These are phyloP conservation scores for Lactuca saligna DNA, from an alignment of 129 eudicot genomes.

Conservation along the genomic window DNA sequence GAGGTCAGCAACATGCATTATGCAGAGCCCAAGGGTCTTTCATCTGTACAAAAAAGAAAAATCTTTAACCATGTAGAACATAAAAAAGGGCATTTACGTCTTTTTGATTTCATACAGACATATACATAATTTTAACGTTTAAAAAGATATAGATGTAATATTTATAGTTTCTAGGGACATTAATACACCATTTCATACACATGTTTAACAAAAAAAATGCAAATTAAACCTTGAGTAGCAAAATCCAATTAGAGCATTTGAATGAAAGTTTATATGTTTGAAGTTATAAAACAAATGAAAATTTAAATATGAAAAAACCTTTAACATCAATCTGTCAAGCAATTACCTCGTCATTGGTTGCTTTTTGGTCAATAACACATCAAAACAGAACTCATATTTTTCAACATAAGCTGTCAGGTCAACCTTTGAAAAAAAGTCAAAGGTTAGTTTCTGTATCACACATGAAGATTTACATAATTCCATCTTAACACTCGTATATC, in stretches of 20 bases:
- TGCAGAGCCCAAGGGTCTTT: too few species aligned
- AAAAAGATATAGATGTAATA: too few species aligned
- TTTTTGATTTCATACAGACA: too few species aligned
- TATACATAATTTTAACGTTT: too few species aligned
- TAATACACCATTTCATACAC: too few species aligned
- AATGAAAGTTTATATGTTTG: not conserved
- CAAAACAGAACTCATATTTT: conserved; percentile 92
- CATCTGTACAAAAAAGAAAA: too few species aligned
- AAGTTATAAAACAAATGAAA: not conserved
- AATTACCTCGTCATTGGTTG: conserved; percentile 87
- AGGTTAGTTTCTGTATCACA: conserved; percentile 25
- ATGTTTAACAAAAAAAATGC: not conserved
- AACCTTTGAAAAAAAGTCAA: conserved; percentile 52
- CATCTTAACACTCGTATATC: conserved; percentile 10
- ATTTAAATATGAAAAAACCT: too few species aligned
- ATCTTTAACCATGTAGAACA: too few species aligned
- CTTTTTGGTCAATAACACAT: conserved; percentile 89
- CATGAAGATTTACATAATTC: conserved; percentile 4
- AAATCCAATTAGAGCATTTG: conserved; percentile 2
- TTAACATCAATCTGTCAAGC: not conserved
- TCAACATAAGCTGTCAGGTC: conserved; percentile 98
- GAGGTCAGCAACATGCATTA: too few species aligned
- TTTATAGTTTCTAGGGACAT: too few species aligned
- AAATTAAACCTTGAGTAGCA: conserved; percentile 8
- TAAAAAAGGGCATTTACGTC: too few species aligned